A percentile compares a stretch with the other conserved stretches of the same genome.
These are phyloP conservation scores for Citropsis articulata DNA, from an alignment of 345 rosid species.

Conservation along the genomic window DNA sequence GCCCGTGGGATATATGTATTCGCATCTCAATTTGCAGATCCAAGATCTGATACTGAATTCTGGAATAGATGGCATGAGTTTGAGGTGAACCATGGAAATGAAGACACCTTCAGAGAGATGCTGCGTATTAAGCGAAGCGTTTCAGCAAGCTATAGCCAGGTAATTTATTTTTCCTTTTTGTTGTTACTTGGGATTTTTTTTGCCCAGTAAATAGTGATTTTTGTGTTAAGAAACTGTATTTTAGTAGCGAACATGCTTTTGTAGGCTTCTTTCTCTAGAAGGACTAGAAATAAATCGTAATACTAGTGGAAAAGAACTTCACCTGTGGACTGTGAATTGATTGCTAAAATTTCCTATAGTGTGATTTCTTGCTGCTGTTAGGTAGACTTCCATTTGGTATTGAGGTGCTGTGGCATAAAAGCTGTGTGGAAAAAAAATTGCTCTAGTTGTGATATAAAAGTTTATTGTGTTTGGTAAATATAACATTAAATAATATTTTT, in stretches of 20 bases:
- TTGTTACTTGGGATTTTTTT: not conserved
- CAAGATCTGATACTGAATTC: conserved; percentile 79
- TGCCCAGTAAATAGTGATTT: not conserved
- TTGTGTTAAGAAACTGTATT: not conserved
- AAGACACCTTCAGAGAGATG: conserved; percentile 96
- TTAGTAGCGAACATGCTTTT: not conserved
- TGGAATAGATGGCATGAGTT: conserved; percentile 96
- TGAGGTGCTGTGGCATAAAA: no score
- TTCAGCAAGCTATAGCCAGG: conserved; percentile 95
- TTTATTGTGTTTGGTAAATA: no score
- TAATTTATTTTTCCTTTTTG: conserved; percentile 15
- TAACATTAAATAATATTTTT: no score
- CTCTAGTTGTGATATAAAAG: no score
- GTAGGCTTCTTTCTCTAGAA: not conserved
- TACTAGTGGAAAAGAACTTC: not conserved
- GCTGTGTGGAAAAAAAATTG: no score
- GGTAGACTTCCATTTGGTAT: not conserved
- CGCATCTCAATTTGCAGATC: conserved; percentile 93
- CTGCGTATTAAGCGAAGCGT: conserved; percentile 85
- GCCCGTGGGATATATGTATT: conserved; percentile 73
- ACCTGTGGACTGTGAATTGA: not conserved
- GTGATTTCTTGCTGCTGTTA: not conserved
- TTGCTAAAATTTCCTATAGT: not conserved
- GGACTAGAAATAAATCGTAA: not conserved
- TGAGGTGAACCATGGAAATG: conserved; percentile 94